phyloP scores from a whole-genome alignment of 768 basidiomycete genomes.

The Jaapia argillacea region DNA sequence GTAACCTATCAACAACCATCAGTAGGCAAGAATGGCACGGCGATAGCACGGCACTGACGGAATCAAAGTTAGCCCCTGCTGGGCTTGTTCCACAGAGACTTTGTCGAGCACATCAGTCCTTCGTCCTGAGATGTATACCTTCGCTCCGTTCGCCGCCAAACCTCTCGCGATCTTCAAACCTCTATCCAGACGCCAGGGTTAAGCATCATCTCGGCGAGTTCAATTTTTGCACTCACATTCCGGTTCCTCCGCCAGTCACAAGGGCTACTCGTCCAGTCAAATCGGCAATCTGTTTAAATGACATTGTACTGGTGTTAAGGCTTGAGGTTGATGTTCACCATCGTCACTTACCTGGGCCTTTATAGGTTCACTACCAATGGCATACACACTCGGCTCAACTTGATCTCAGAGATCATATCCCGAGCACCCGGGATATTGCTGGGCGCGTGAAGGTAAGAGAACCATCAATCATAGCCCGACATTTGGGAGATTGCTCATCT shows the following conservation, averaged over 20 bases:
- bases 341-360: too few relatives aligned
- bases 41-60: neutral
- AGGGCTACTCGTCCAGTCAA: conserved; percentile 7
- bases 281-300: conserved; percentile 3
- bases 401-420: too few relatives aligned
- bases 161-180: conserved; percentile 17
- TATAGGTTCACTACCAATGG: too few relatives aligned
- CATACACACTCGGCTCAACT: too few relatives aligned
- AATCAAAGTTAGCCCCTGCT: neutral
- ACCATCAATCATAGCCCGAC: too few relatives aligned
- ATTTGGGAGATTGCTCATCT: too few relatives aligned
- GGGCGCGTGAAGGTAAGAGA: too few relatives aligned
- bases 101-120: conserved; percentile 7
- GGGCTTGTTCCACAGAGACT: conserved; percentile 6
- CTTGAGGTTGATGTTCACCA: too few relatives aligned
- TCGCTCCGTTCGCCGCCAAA: conserved; percentile 19
- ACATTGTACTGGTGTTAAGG: neutral
- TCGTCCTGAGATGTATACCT: conserved; percentile 20
- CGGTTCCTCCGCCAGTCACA: conserved; percentile 16
- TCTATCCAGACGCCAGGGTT: neutral
- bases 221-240: conserved; percentile 11
- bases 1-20: neutral
- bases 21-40: neutral
- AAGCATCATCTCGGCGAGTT: too few relatives aligned
- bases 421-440: too few relatives aligned